These are phyloP conservation scores for Dalbergia cultrata DNA, from an alignment of 306 rosid species.

Conservation along the genomic window DNA sequence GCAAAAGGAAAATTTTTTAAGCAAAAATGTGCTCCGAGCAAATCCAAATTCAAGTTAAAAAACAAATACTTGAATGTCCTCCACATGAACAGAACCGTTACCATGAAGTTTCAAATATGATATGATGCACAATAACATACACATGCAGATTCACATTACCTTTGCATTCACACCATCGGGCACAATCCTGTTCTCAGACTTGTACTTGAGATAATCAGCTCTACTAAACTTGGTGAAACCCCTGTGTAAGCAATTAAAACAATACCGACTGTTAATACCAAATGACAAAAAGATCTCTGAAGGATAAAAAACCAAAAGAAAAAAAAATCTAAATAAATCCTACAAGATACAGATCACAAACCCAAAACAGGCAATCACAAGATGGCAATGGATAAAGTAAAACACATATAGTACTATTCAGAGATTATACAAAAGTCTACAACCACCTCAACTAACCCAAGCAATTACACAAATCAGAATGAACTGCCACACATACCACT, in stretches of 20 bases:
- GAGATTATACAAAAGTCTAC: background rate
- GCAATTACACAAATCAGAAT: background rate
- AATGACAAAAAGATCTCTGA: background rate
- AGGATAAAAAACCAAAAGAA: background rate
- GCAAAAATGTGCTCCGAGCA: background rate
- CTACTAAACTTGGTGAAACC: constrained; percentile 81
- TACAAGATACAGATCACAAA: background rate
- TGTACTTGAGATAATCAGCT: constrained; percentile 64
- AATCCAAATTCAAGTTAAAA: background rate
- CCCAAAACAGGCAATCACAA: background rate
- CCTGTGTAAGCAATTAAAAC: constrained; percentile 53
- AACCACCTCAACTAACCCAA: background rate
- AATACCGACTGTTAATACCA: background rate
- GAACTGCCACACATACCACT: constrained; percentile 61
- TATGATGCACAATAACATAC: background rate
- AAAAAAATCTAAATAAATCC: constrained; percentile 4
- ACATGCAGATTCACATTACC: constrained; percentile 50
- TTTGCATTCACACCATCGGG: constrained; percentile 87
- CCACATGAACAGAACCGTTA: background rate
- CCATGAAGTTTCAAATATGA: constrained; percentile 9
- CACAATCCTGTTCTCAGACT: constrained; percentile 61
- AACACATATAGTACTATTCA: background rate
- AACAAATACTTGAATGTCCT: background rate
- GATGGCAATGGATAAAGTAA: background rate
- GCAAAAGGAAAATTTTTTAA: background rate